Conservation (phyloP, 2,329 filamentous ascomycete genomes). For the Trichoderma koningiopsis region DNA sequence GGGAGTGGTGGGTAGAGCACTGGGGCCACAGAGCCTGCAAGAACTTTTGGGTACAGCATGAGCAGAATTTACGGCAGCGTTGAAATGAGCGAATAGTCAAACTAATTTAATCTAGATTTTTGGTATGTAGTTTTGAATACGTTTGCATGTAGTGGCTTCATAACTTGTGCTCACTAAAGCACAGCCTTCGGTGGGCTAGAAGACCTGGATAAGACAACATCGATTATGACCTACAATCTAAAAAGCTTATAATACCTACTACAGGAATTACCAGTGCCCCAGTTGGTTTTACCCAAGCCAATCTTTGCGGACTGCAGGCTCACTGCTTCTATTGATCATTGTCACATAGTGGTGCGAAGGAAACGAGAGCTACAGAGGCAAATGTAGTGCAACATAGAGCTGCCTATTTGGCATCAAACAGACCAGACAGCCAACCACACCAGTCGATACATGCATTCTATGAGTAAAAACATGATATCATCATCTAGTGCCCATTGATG, state of each 20-base stretch:
- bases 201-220: neutral
- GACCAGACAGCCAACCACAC: neutral
- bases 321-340: neutral
- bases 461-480: neutral
- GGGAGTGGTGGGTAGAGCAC: constrained; percentile 94
- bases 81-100: constrained; percentile 40
- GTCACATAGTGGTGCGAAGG: constrained; percentile 7
- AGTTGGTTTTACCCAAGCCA: neutral
- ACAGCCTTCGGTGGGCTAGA: too few species aligned
- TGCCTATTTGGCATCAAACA: neutral
- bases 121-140: neutral
- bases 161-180: neutral
- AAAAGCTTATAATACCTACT: too few species aligned
- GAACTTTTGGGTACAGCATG: constrained; percentile 83
- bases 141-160: neutral
- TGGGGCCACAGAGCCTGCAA: constrained; percentile 80
- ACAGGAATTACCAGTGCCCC: neutral
- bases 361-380: neutral
- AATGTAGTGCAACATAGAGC: neutral
- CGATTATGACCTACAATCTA: neutral
- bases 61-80: constrained; percentile 67
- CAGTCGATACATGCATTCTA: neutral
- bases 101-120: neutral
- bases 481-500: neutral
- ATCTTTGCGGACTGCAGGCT: neutral